A percentile compares a stretch with the other conserved stretches of the same genome.
Conservation (phyloP, 129 eudicot species). For the Lactuca saligna region DNA sequence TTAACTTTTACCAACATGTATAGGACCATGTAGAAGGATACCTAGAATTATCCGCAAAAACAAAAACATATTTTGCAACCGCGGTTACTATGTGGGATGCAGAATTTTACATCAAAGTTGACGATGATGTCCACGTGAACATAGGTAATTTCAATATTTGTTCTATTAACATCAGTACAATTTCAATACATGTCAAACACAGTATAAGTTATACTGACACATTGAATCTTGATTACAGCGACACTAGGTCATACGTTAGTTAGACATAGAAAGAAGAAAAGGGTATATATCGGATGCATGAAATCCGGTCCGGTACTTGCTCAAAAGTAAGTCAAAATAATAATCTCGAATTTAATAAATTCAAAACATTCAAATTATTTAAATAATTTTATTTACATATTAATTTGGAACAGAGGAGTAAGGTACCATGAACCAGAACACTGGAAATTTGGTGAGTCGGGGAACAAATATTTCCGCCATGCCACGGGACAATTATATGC, state of each 20-base stretch:
- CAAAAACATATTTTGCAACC: constrained; percentile 75
- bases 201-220: neutral
- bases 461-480: constrained; percentile 93
- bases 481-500: constrained; percentile 94
- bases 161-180: neutral
- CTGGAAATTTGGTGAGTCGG: constrained; percentile 93
- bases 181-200: no score
- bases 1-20: constrained; percentile 1
- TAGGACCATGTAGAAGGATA: constrained; percentile 93
- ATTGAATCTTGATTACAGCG: constrained; percentile 49
- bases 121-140: constrained; percentile 91
- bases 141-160: constrained; percentile 52
- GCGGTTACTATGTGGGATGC: constrained; percentile 93
- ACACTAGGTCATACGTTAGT: constrained; percentile 80
- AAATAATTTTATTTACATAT: constrained; percentile 2
- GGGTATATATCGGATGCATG: constrained; percentile 90
- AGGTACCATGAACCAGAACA: constrained; percentile 93
- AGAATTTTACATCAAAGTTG: constrained; percentile 87
- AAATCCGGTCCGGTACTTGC: constrained; percentile 94
- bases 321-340: constrained; percentile 61
- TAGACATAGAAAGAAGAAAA: constrained; percentile 68
- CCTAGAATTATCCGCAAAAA: constrained; percentile 83
- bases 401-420: constrained; percentile 64
- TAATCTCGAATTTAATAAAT: neutral
- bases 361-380: neutral